Evolutionary conservation across 1,284 basidiomycete species (phyloP).

Genomic region (Inonotus obliquus): DNA sequence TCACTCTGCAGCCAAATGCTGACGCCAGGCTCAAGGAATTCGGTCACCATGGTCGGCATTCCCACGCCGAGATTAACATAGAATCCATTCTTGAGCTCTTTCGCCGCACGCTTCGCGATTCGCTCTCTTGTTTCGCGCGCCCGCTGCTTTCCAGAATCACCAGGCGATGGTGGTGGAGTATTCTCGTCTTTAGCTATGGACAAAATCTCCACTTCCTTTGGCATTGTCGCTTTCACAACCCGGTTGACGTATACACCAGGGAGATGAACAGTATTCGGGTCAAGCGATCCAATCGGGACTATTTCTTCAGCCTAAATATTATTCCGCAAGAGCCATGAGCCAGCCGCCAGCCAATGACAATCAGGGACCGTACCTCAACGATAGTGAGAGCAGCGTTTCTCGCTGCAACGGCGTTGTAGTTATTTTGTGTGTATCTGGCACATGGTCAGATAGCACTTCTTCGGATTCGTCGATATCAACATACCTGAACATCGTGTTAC

Average conservation of each 20-base stretch:
- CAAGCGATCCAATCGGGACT: conserved; percentile 81
- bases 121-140: conserved; percentile 51
- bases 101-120: conserved; percentile 84
- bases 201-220: conserved; percentile 78
- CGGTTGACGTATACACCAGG: conserved; percentile 88
- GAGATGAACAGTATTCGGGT: conserved; percentile 81
- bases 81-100: conserved; percentile 88
- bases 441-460: neutral
- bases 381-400: conserved; percentile 88
- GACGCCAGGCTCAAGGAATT: conserved; percentile 75
- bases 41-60: conserved; percentile 92
- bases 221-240: conserved; percentile 72
- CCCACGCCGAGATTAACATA: conserved; percentile 73
- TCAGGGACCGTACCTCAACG: conserved; percentile 60
- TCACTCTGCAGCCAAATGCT: conserved; percentile 92
- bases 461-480: conserved; percentile 20
- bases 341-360: neutral
- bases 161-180: conserved; percentile 24
- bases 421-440: conserved; percentile 78
- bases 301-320: conserved; percentile 78
- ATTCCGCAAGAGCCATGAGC: neutral
- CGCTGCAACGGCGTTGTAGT: conserved; percentile 86
- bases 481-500: conserved; percentile 82
- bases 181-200: conserved; percentile 51
- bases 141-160: conserved; percentile 50